Base-by-base conservation (phyloP, 345 rosid genomes). In the Rhizophora mangle region DNA sequence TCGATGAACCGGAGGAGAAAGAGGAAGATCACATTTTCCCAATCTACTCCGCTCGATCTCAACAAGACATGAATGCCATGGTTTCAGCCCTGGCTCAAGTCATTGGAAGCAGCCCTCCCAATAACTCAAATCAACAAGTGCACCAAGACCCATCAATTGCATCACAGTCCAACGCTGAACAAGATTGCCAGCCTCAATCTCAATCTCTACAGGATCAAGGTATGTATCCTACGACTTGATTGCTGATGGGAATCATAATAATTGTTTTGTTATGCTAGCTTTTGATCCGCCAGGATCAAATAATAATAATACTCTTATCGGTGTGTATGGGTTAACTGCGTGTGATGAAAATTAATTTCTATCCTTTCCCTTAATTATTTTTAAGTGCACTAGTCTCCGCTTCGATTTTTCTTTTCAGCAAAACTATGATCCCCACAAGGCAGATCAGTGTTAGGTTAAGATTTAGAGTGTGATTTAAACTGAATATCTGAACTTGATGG, bases 51-150 rank as follows among this genome's bases (percentile, higher is more conserved):
- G 81, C 86, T 52, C 75, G 89, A 76, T 90, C 96, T 53, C 89
- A 90, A 69, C 88, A 80, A 36, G 96, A 90, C 60, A 86, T 80
- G 88, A 62, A 77, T 52, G 88, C 76, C 3, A 85, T 90, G 87
- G 88, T 90, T 64, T 83, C 90, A 5, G 96, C 93, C 63, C 82
- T 90, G 37, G 29, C 89, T 79, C 89, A 90, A 69, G 93, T 90
- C 19, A 87, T 90, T 34, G 87, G 85, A 56, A 83, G 61, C 75
- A 68, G 68, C 63, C 70, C 10, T 34, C 37, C 69, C 63, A 72
- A 55, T 46, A 68, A 21, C 70, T 64, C 83, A 47, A 64, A 26
- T 68, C 83, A 82, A 9, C 27, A 21, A 18, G 2, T 22, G 16
- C 22, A 53, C 21, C 56, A 63, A 57, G 58, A 46, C 66, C 62